These are phyloP conservation scores for Debaryomyces udenii DNA, from an alignment of 1,139 yeast genomes.

Conservation along the genomic window DNA sequence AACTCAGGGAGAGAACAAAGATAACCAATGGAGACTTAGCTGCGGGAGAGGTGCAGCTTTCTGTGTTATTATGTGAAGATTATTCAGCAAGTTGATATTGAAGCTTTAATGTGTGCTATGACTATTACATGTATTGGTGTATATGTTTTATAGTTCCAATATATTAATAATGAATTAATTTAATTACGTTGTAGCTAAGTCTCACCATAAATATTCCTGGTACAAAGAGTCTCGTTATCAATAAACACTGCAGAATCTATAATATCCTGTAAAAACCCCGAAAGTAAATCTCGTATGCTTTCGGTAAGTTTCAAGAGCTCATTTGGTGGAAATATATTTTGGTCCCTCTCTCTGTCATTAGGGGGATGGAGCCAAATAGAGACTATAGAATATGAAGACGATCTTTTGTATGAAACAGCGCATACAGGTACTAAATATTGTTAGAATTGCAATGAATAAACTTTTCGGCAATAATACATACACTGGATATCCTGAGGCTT, in stretches of 20 bases:
- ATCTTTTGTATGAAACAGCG: slow-evolving; percentile 23
- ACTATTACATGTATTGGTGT: slow-evolving; percentile 1
- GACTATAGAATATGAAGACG: slow-evolving; percentile 21
- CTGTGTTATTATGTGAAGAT: slow-evolving; percentile 6
- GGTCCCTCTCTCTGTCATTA: slow-evolving; percentile 2
- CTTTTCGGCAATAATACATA: slow-evolving; percentile 14
- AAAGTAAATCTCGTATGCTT: slow-evolving; percentile 16
- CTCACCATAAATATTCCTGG: slow-evolving; percentile 12
- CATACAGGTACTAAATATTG: slow-evolving; percentile 20
- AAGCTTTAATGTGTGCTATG: slow-evolving; percentile 4
- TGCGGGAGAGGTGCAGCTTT: slow-evolving; percentile 4
- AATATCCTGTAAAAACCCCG: slow-evolving; percentile 12
- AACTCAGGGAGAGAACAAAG: slow-evolving; percentile 4
- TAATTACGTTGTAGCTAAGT: slow-evolving; percentile 3
- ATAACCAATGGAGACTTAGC: slow-evolving; percentile 3
- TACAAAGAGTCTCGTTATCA: slow-evolving; percentile 16
- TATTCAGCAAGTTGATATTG: neutral
- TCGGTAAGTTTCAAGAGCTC: slow-evolving; percentile 18
- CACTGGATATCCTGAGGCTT: slow-evolving; percentile 19
- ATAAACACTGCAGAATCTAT: slow-evolving; percentile 20
- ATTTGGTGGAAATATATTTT: slow-evolving; percentile 14
- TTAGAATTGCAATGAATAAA: slow-evolving; percentile 12
- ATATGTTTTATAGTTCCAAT: slow-evolving; percentile 6
- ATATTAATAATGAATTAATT: slow-evolving; percentile 5
- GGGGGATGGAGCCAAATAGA: slow-evolving; percentile 28